Percentiles rank a stretch among this genome's conserved stretches.
These are phyloP conservation scores for Penicillium sumatraense DNA, from an alignment of 2,329 filamentous ascomycete genomes.

Conservation along the genomic window DNA sequence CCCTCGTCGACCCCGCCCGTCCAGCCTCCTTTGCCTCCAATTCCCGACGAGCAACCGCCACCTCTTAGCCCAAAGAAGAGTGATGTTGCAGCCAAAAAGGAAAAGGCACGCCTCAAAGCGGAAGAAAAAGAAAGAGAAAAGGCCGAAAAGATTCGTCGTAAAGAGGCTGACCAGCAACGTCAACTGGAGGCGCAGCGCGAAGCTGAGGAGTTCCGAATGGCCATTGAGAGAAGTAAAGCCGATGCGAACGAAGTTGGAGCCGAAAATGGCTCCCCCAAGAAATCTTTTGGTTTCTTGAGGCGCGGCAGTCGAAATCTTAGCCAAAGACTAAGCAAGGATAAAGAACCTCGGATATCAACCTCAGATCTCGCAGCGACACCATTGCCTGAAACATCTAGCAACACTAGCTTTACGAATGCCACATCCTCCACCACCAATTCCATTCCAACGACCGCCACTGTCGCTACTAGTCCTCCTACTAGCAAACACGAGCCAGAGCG, in stretches of 20 bases:
- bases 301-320: constrained; percentile 78
- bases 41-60: constrained; percentile 38
- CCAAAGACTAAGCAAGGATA: constrained; percentile 63
- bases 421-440: background rate
- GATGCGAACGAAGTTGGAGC: constrained; percentile 58
- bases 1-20: constrained; percentile 8
- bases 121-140: constrained; percentile 66
- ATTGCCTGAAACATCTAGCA: constrained; percentile 21
- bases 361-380: constrained; percentile 29
- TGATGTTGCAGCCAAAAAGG: constrained; percentile 71
- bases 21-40: constrained; percentile 33
- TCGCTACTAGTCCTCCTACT: background rate
- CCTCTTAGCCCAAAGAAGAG: constrained; percentile 61
- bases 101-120: constrained; percentile 47
- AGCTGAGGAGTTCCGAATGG: constrained; percentile 65
- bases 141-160: constrained; percentile 60
- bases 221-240: constrained; percentile 69
- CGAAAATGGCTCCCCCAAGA: constrained; percentile 45
- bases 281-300: constrained; percentile 66
- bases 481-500: constrained; percentile 11
- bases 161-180: constrained; percentile 58
- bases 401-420: background rate
- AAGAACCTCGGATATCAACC: constrained; percentile 38
- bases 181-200: constrained; percentile 55
- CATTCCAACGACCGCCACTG: background rate